A percentile compares a stretch with the other conserved stretches of the same genome.
phyloP scores from a whole-genome alignment of 352 stramenopile genomes.

The Poterioochromonas sp. region DNA sequence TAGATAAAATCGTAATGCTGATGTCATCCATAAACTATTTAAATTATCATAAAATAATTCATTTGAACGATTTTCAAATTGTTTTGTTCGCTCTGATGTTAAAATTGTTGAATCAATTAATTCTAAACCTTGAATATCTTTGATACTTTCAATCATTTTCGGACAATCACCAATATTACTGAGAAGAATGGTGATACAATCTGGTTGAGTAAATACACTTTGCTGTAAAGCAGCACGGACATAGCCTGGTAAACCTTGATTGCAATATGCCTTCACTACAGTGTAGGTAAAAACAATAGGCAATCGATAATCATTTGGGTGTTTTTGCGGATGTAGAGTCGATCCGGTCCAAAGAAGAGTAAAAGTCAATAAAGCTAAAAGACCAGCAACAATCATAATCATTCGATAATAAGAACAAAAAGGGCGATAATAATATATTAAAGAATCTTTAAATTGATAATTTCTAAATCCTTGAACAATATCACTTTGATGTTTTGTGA shows the following conservation, averaged over 20 bases:
- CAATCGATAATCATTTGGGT: too few species aligned
- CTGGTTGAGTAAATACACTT: background rate
- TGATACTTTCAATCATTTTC: background rate
- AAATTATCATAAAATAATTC: background rate
- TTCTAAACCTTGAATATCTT: background rate
- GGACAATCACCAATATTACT: constrained; percentile 14
- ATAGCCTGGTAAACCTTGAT: background rate
- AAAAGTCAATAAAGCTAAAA: too few species aligned
- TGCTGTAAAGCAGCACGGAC: background rate
- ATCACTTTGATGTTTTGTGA: too few species aligned
- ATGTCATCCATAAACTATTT: constrained; percentile 10
- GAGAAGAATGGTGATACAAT: background rate
- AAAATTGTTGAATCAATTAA: background rate
- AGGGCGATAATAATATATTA: too few species aligned
- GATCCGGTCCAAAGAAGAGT: too few species aligned
- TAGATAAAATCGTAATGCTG: constrained; percentile 17
- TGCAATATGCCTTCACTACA: background rate
- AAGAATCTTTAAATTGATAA: too few species aligned
- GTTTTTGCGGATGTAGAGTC: too few species aligned
- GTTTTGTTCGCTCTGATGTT: background rate
- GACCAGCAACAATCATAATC: too few species aligned
- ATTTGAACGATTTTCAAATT: background rate
- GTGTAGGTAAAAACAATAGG: constrained; percentile 16
- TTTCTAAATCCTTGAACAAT: too few species aligned
- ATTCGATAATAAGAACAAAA: too few species aligned